Evolutionary conservation across 345 rosid genomes (phyloP).

Genomic region (Mallotus nudiflorus): DNA sequence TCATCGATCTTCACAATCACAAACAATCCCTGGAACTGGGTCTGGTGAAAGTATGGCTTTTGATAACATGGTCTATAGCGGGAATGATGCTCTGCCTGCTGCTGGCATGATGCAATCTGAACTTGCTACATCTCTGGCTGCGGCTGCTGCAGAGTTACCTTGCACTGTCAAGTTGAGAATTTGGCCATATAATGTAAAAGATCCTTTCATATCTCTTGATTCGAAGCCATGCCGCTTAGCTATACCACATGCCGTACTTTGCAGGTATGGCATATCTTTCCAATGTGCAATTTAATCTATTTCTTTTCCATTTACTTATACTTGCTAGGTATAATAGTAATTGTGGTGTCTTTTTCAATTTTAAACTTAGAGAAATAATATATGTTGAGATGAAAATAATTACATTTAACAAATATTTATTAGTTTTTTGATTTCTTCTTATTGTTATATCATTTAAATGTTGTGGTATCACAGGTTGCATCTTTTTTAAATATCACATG

Average conservation of each 20-base stretch:
- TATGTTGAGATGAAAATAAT: background rate
- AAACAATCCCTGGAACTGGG: background rate
- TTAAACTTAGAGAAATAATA: background rate
- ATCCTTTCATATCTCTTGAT: slow-evolving; percentile 62
- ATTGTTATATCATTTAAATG: background rate
- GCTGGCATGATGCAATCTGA: slow-evolving; percentile 65
- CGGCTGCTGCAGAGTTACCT: slow-evolving; percentile 83
- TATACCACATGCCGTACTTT: slow-evolving; percentile 90
- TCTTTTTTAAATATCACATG: background rate
- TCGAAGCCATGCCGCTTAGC: slow-evolving; percentile 60
- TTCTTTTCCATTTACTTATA: background rate
- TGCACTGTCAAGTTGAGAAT: slow-evolving; percentile 89
- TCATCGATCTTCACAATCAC: slow-evolving; percentile 42
- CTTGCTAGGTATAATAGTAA: background rate
- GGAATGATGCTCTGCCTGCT: slow-evolving; percentile 47
- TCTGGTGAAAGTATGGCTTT: slow-evolving; percentile 39
- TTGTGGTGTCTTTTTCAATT: background rate
- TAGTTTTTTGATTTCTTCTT: background rate
- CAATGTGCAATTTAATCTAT: background rate
- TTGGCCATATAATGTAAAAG: slow-evolving; percentile 74
- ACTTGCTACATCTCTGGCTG: slow-evolving; percentile 66
- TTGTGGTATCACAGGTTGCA: background rate
- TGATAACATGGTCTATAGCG: slow-evolving; percentile 30
- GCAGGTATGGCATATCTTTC: slow-evolving; percentile 51
- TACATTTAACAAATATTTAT: background rate